These are phyloP conservation scores for Apostasia ramifera DNA, from an alignment of 106 monocot genomes.

Conservation along the genomic window DNA sequence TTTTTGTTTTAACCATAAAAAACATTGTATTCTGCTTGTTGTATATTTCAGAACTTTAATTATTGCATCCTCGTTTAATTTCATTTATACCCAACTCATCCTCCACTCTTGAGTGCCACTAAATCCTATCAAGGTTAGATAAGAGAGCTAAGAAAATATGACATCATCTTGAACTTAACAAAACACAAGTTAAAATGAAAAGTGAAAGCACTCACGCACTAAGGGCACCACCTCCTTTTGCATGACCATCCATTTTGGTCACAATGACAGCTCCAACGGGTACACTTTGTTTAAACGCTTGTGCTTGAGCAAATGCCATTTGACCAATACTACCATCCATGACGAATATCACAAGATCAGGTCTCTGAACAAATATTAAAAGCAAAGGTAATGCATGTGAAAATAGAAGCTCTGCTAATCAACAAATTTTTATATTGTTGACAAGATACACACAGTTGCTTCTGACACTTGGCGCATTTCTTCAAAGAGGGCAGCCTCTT, in stretches of 20 bases:
- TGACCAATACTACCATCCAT: slow-evolving; percentile 99
- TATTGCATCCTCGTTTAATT: no score
- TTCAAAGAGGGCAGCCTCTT: slow-evolving; percentile 97
- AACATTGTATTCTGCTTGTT: no score
- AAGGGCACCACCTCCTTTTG: slow-evolving; percentile 98
- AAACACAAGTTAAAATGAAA: neutral
- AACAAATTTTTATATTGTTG: neutral
- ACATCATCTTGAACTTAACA: no score
- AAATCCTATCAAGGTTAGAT: no score
- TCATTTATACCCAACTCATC: no score
- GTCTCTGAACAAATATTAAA: slow-evolving; percentile 49
- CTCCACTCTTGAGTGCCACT: no score
- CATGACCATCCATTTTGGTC: slow-evolving; percentile 99
- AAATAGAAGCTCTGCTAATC: neutral
- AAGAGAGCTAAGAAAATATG: no score
- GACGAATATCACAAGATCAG: slow-evolving; percentile 98
- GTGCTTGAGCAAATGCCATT: slow-evolving; percentile 97
- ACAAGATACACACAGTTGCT: slow-evolving; percentile 56
- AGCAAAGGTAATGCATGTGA: neutral
- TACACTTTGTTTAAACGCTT: slow-evolving; percentile 97
- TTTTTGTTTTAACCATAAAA: no score
- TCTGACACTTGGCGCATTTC: slow-evolving; percentile 99
- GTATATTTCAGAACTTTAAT: no score
- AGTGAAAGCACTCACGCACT: slow-evolving; percentile 79
- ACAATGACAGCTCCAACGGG: slow-evolving; percentile 96